These are phyloP conservation scores for Aspergillus udagawae DNA, from an alignment of 2,329 filamentous ascomycete genomes.

Conservation along the genomic window DNA sequence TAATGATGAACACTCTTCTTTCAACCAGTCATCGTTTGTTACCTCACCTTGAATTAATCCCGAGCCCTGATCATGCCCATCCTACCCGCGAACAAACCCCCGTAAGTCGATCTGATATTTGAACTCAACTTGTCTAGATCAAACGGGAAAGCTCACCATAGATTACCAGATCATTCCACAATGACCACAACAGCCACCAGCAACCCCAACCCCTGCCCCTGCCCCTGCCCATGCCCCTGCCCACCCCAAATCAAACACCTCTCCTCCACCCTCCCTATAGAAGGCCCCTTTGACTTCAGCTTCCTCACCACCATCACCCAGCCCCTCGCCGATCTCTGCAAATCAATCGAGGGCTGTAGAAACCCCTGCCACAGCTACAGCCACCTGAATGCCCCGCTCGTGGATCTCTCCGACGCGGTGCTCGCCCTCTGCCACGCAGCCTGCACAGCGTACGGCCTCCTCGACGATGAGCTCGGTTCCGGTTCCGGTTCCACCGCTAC, in stretches of 20 bases:
- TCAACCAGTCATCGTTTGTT: too few species aligned
- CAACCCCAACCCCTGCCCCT: too few species aligned
- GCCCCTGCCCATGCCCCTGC: constrained; percentile 1
- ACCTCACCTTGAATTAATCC: too few species aligned
- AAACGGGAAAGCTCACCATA: too few species aligned
- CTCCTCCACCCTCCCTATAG: background rate
- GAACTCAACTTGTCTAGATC: too few species aligned
- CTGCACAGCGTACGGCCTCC: background rate
- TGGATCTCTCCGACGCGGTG: background rate
- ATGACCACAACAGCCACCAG: background rate
- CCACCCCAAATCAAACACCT: background rate
- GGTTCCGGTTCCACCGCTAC: background rate
- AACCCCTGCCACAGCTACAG: background rate
- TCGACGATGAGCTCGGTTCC: background rate
- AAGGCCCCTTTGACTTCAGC: constrained; percentile 1
- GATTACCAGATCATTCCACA: background rate
- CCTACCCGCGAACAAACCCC: too few species aligned
- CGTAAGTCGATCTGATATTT: too few species aligned
- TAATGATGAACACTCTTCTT: too few species aligned
- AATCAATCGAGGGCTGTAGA: background rate
- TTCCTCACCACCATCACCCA: constrained; percentile 1
- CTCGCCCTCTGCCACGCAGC: constrained; percentile 2
- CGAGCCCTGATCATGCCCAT: too few species aligned
- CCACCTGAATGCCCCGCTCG: background rate
- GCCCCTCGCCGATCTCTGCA: background rate